Conservation (phyloP, 2,329 filamentous ascomycete species). For the Diaporthe ilicicola region DNA sequence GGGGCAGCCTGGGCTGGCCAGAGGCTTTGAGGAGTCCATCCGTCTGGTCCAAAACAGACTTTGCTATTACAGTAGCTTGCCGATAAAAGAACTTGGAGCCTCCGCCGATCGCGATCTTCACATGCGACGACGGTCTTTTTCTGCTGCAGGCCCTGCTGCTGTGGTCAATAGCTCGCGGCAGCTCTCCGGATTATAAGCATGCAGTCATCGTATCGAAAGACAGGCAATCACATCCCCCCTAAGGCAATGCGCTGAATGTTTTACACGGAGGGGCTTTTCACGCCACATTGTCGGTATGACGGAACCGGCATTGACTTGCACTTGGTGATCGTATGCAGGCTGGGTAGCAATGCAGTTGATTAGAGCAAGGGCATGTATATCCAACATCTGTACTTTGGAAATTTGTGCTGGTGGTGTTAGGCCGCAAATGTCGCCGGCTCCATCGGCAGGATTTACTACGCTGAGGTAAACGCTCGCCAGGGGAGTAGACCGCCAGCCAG, state of each 20-base stretch:
- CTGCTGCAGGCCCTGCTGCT: not conserved
- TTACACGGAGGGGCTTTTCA: no score
- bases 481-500: not conserved
- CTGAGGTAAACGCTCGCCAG: not conserved
- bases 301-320: not conserved
- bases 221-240: not conserved
- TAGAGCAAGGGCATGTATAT: no score
- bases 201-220: not conserved
- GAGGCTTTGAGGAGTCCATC: not conserved
- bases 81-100: not conserved
- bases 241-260: not conserved
- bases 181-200: not conserved
- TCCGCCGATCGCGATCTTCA: not conserved
- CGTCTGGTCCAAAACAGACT: constrained; percentile 9
- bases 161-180: constrained; percentile 11
- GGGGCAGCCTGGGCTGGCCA: not conserved
- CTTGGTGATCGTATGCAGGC: not conserved
- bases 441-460: not conserved
- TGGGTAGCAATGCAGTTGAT: not conserved
- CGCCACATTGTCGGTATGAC: not conserved
- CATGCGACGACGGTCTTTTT: not conserved
- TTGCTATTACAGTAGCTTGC: not conserved
- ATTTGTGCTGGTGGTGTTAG: no score
- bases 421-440: no score
- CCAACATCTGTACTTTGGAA: no score